Percentiles rank a stretch among this genome's conserved stretches.
These are phyloP conservation scores for Ascosphaera apis DNA, from an alignment of 2,329 filamentous ascomycete species.

Conservation along the genomic window DNA sequence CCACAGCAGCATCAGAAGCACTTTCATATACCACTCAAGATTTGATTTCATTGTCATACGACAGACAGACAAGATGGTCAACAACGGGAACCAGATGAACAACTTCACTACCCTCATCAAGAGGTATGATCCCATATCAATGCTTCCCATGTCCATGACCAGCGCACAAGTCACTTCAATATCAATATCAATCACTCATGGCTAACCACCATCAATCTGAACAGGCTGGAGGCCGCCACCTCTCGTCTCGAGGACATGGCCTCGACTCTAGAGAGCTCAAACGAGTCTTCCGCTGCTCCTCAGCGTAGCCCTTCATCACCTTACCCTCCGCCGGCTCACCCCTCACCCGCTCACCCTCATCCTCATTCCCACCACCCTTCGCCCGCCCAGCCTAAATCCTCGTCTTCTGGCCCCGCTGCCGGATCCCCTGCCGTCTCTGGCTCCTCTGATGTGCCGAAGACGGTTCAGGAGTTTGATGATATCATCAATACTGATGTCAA, in stretches of 20 bases:
- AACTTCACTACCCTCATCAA: constrained; percentile 96
- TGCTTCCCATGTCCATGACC: not conserved
- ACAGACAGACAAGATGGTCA: not conserved
- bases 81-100: constrained; percentile 49
- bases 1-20: too few relatives aligned
- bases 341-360: constrained; percentile 8
- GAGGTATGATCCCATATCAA: constrained; percentile 38
- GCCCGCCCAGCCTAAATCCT: constrained; percentile 6
- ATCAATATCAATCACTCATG: not conserved
- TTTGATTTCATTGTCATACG: not conserved
- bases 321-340: constrained; percentile 11
- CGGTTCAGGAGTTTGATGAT: constrained; percentile 70
- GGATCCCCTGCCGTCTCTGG: constrained; percentile 25
- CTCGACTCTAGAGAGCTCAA: constrained; percentile 36
- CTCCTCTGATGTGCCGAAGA: constrained; percentile 46
- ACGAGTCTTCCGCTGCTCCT: constrained; percentile 14
- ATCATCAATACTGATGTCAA: constrained; percentile 53
- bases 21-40: too few relatives aligned
- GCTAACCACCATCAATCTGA: constrained; percentile 23
- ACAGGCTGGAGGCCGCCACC: constrained; percentile 86
- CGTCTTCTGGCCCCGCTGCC: constrained; percentile 18
- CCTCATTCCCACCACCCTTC: constrained; percentile 9
- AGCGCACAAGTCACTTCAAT: not conserved
- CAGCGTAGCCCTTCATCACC: constrained; percentile 1
- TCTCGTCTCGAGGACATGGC: constrained; percentile 93